Evolutionary conservation across 2,329 filamentous ascomycete species (phyloP).

Genomic region (Dryadomyces quercus-mongolicae): DNA sequence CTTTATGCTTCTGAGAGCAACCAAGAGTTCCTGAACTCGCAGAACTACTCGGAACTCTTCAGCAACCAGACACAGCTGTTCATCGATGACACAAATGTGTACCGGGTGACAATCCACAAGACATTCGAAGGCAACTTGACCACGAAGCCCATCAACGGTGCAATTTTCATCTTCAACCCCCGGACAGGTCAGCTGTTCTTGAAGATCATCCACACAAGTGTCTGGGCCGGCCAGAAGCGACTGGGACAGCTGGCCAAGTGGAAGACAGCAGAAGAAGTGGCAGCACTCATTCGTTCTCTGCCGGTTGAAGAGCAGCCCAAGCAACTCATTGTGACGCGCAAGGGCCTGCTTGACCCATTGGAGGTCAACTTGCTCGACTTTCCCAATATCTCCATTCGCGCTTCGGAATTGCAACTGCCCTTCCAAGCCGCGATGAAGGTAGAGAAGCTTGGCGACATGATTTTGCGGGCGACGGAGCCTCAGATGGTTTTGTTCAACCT

Average conservation of each 20-base stretch:
- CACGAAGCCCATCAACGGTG: slow-evolving; percentile 97
- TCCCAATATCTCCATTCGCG: slow-evolving; percentile 96
- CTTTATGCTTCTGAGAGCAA: slow-evolving; percentile 97
- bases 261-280: slow-evolving; percentile 99
- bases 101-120: slow-evolving; percentile 98
- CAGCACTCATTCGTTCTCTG: slow-evolving; percentile 85
- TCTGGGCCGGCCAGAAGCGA: slow-evolving; percentile 99
- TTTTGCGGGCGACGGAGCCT: slow-evolving; percentile 91
- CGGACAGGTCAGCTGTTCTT: slow-evolving; percentile 93
- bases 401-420: slow-evolving; percentile 88
- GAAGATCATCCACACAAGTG: slow-evolving; percentile 98
- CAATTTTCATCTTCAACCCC: slow-evolving; percentile 99
- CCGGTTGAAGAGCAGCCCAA: slow-evolving; percentile 98
- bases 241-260: slow-evolving; percentile 95
- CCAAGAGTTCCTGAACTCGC: slow-evolving; percentile 97
- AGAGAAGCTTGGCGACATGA: slow-evolving; percentile 98
- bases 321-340: slow-evolving; percentile 94
- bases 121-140: slow-evolving; percentile 98
- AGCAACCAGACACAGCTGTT: slow-evolving; percentile 98
- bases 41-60: slow-evolving; percentile 98
- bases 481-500: slow-evolving; percentile 99
- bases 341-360: slow-evolving; percentile 90
- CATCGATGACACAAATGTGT: slow-evolving; percentile 98
- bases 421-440: slow-evolving; percentile 99
- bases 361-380: slow-evolving; percentile 97